Conservation (phyloP, 164 flowering plant genomes). For the Liquidambar formosana region DNA sequence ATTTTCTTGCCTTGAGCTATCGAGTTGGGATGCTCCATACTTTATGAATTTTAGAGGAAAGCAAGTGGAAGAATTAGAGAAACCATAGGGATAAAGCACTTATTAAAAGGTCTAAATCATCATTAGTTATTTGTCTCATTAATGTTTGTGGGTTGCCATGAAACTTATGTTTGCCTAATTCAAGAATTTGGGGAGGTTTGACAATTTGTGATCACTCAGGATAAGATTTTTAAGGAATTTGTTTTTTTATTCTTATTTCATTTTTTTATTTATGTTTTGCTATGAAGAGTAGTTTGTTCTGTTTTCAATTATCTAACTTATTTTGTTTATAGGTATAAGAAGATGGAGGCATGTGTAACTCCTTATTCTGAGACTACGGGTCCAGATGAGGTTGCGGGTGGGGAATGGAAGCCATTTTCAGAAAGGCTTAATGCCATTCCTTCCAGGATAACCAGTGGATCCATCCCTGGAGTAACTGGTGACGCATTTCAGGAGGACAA, state of each 20-base stretch:
- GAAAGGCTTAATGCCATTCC: constrained; percentile 50
- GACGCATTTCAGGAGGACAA: constrained; percentile 41
- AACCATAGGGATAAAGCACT: background rate
- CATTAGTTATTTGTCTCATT: background rate
- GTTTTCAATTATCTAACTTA: background rate
- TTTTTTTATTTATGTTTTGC: too few species aligned
- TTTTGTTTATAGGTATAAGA: constrained; percentile 39
- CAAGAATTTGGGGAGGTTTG: background rate
- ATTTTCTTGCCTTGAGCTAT: background rate
- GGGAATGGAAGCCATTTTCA: constrained; percentile 38
- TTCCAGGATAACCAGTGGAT: constrained; percentile 39
- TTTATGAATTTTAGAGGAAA: background rate
- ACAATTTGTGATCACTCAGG: background rate
- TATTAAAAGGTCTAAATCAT: background rate
- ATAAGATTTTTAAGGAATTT: background rate
- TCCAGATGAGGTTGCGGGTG: constrained; percentile 34
- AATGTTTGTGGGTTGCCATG: background rate
- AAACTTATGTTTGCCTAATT: background rate
- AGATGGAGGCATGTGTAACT: constrained; percentile 52
- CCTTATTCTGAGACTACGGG: constrained; percentile 35
- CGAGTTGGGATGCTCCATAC: background rate
- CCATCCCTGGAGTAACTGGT: constrained; percentile 37
- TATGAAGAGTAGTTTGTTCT: background rate
- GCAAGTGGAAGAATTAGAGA: background rate
- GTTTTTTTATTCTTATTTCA: background rate